Evolutionary conservation across 2,329 filamentous ascomycete species (phyloP), one percentile per base, ranked within the genome.

Genomic region (Aureobasidium sp.): DNA sequence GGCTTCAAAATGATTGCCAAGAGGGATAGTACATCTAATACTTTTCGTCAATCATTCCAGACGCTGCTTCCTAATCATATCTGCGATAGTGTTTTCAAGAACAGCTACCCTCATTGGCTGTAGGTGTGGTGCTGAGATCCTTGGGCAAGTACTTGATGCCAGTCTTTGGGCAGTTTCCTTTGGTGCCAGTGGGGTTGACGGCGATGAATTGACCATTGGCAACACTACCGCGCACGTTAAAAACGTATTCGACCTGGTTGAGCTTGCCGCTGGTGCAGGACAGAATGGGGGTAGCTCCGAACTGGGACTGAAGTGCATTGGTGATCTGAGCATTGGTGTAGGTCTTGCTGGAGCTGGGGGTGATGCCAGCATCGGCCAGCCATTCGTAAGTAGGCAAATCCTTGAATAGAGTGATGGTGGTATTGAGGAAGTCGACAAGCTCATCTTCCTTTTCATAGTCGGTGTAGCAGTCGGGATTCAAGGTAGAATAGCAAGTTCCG

Each of bases 141-240:
- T 87, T 87, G 37, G 84, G 83, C 14, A 82, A 70, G 69, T 89
- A 89, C 69, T 82, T 81, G 68, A 90, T 82, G 6, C 56, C 56
- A 0, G 73, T 77, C 22, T 70, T 67, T 1, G 87, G 83, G 72
- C 88, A 91, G 45, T 76, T 81, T 20, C 84, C 84, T 51, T 78
- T 81, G 15, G 80, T 78, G 42, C 85, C 84, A 66, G 84, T 81
- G 11, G 80, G 80, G 39, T 80, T 75, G 2, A 80, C 73, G 20
- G 84, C 73, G 27, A 84, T 77, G 68, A 87, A 89, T 4, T 79
- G 70, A 27, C 85, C 86, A 8, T 77, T 77, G 67, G 85, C 81
- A 1, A 85, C 72, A 36, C 81, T 83, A 9, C 82, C 82, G 37
- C 74, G 73, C 25, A 84, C 76, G 62, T 86, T 82, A 77, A 82